Percentiles rank a stretch among this genome's conserved stretches.
These are phyloP conservation scores for Botryotinia calthae DNA, from an alignment of 2,329 filamentous ascomycete species.

Conservation along the genomic window DNA sequence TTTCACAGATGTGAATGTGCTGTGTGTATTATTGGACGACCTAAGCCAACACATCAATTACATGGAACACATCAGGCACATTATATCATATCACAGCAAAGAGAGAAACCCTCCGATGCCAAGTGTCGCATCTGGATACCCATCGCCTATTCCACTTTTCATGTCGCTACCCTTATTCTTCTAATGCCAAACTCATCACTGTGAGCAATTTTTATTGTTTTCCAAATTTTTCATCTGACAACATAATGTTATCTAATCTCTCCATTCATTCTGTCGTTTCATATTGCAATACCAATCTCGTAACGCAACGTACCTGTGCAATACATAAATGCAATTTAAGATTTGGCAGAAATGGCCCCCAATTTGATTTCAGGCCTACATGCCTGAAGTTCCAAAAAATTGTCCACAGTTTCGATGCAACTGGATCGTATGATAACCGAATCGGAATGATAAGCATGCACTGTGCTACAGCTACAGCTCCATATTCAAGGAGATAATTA, in stretches of 20 bases:
- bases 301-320: neutral
- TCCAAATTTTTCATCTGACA: constrained; percentile 4
- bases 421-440: neutral
- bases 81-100: neutral
- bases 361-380: neutral
- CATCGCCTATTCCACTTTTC: neutral
- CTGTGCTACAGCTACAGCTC: neutral
- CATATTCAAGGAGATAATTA: neutral
- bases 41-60: constrained; percentile 13
- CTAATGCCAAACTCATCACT: neutral
- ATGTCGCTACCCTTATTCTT: neutral
- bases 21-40: constrained; percentile 15
- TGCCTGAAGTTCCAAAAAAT: neutral
- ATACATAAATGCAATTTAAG: neutral
- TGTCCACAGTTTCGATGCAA: neutral
- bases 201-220: neutral
- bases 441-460: neutral
- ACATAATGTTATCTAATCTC: neutral
- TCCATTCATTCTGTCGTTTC: neutral
- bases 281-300: neutral
- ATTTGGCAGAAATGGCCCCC: neutral
- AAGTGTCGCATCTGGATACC: neutral
- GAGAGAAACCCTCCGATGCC: neutral
- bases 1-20: neutral
- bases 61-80: neutral